Evolutionary conservation across 2,329 filamentous ascomycete species (phyloP), one percentile per base, ranked within the genome.

Genomic region (Penicillium sp.): DNA sequence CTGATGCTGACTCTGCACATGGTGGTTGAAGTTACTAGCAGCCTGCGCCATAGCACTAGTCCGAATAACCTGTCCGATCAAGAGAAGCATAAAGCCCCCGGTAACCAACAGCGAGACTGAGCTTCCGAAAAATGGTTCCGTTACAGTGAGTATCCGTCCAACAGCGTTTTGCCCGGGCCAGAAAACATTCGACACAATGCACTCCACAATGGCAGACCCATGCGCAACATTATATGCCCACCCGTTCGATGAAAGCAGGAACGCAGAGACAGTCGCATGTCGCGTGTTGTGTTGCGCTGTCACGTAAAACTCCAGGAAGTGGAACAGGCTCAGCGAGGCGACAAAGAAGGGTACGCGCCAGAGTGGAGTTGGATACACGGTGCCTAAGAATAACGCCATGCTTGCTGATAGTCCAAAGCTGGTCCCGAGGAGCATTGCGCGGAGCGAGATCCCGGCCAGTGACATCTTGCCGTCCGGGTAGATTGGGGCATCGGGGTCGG

Each of bases 251-350:
- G 86, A 88, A 35, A 97, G 81, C 14, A 99, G 84, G 72, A 95
- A 99, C 35, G 90, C 88, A 50, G 84, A 83, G 19, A 92, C 79
- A 25, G 81, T 83, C 19, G 90, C 90, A 49, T 85, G 81, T 16
- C 82, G 80, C 0, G 90, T 90, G 74, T 97, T 97, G 77, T 89
- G 90, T 53, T 82, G 79, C 9, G 93, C 92, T 0, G 93, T 97
- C 31, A 87, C 90, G 81, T 87, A 96, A 80, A 92, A 99, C 76
- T 99, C 94, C 73, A 97, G 86, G 76, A 96, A 97, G 79, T 99
- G 94, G 77, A 97, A 97, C 30, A 88, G 66, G 26, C 87, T 83
- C 45, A 97, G 86, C 14, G 85, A 78, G 36, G 72, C 61, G 56
- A 80, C 61, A 69, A 80, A 80, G 65, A 83, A 79, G 9, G 81